These are phyloP conservation scores for Pisolithus sp. DNA, from an alignment of 768 basidiomycete species.

Conservation along the genomic window DNA sequence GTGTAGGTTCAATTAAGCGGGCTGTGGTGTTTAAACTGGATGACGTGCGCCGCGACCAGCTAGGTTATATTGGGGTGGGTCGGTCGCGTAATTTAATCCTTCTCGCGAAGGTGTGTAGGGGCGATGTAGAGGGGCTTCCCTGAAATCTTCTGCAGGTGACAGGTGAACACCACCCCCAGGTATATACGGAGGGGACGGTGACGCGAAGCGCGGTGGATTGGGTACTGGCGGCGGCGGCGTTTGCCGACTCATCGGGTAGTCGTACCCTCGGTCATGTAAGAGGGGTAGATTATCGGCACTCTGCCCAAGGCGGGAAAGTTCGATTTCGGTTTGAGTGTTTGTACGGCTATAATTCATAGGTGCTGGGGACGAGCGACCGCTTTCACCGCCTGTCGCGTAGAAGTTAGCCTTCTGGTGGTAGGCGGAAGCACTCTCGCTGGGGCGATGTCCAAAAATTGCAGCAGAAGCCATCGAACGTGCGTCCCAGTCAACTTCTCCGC, in stretches of 20 bases:
- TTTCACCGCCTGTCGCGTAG: slow-evolving; percentile 29
- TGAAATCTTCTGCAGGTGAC: slow-evolving; percentile 31
- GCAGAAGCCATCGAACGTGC: slow-evolving; percentile 64
- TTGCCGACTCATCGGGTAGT: slow-evolving; percentile 5
- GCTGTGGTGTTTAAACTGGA: background rate
- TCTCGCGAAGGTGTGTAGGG: slow-evolving; percentile 33
- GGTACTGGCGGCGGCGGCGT: slow-evolving; percentile 10
- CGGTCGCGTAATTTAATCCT: slow-evolving; percentile 8
- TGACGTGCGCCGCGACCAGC: slow-evolving; percentile 28
- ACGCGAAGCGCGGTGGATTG: slow-evolving; percentile 11
- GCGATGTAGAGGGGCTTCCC: slow-evolving; percentile 62
- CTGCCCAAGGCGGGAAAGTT: slow-evolving; percentile 51
- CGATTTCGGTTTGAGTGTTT: slow-evolving; percentile 34
- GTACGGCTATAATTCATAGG: slow-evolving; percentile 47
- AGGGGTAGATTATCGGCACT: slow-evolving; percentile 52
- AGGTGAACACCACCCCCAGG: slow-evolving; percentile 10
- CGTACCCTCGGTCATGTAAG: slow-evolving; percentile 28
- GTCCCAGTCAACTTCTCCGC: slow-evolving; percentile 88
- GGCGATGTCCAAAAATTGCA: slow-evolving; percentile 39
- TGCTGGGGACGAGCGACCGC: slow-evolving; percentile 33
- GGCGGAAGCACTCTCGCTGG: slow-evolving; percentile 31
- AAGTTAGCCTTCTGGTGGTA: slow-evolving; percentile 38
- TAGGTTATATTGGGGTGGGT: slow-evolving; percentile 19
- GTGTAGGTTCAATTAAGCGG: background rate
- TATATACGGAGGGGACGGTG: slow-evolving; percentile 20